Base-by-base conservation (phyloP, 257 asterid species). In the Lycium ferocissimum region DNA sequence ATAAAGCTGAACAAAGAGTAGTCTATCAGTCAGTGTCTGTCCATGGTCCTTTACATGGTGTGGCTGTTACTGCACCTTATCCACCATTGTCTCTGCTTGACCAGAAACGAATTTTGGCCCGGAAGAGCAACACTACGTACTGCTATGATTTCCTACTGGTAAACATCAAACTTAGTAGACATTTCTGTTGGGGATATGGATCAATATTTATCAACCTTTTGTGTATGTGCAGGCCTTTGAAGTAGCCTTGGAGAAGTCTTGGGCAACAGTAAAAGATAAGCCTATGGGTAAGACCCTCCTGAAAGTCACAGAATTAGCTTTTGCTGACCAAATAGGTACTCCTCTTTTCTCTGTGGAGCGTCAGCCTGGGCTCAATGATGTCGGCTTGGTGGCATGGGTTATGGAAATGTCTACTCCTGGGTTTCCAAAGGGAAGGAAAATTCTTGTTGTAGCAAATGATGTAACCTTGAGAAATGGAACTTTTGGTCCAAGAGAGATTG, bases 101-200 rank as follows among this genome's bases (percentile, higher is more conserved):
- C 87, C 92, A 91, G 88, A 97, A 92, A 85, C 99, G 99, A 38
- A 97, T 94, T 75, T 49, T 94, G 84, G 99, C 99, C 63, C 88
- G 98, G 85, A 97, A 91, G 91, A 97, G 92, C 92, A 92, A 76
- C 95, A 94, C 99, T 10, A 94, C 98, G 58, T 97, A 97, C 80
- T 97, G 99, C 97, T 97, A 97, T 37, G 99, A 97, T 85, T 97
- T 97, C 86, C 99, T 99, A 1, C 94, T 97, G 99, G 99, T 97
- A 93, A 83, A 56, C 66, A 72, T 47, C 37, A 49, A 51, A n/a
- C 33, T 26, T 26, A 26, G 33, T 26, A 26, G 33, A 26, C 33
- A 26, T 26, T 26, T 26, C 33, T 26, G 33, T 26, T 26, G 33
- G 33, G 33, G 33, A 26, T 26, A 26, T 26, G 33, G 33, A 26